A percentile compares a stretch with the other conserved stretches of the same genome.
phyloP scores from a whole-genome alignment of 305 asterid species.

The Rubia tinctorum region DNA sequence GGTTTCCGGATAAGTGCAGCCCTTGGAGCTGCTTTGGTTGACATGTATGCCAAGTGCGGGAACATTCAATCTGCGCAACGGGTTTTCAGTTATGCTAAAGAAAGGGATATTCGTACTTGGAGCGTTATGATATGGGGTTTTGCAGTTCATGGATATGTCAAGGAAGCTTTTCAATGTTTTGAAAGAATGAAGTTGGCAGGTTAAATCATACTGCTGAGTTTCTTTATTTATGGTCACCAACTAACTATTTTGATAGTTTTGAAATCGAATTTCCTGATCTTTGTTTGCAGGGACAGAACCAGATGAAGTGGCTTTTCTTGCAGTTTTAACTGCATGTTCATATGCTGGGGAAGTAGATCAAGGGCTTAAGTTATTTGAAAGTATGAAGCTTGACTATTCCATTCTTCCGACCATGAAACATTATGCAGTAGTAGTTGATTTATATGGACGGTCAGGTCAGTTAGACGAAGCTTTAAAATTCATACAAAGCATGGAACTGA shows the following conservation, averaged over 20 bases:
- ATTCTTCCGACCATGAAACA: conserved; percentile 42
- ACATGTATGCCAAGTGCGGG: conserved; percentile 47
- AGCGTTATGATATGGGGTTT: conserved; percentile 42
- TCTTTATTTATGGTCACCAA: neutral
- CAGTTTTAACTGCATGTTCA: conserved; percentile 40
- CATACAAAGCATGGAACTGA: conserved; percentile 30
- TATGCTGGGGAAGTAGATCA: conserved; percentile 39
- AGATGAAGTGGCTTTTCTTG: conserved; percentile 39
- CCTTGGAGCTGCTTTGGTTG: conserved; percentile 37
- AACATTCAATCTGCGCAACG: conserved; percentile 33
- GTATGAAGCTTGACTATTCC: conserved; percentile 31
- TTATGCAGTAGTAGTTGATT: conserved; percentile 40
- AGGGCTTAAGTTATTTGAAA: conserved; percentile 33
- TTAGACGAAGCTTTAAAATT: conserved; percentile 38
- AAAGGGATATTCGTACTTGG: conserved; percentile 40
- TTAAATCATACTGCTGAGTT: conserved; percentile 5
- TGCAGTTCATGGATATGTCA: conserved; percentile 38
- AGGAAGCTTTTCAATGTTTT: conserved; percentile 36
- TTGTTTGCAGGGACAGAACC: conserved; percentile 34
- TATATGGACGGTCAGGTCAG: conserved; percentile 41
- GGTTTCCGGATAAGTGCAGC: conserved; percentile 24
- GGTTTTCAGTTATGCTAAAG: conserved; percentile 28
- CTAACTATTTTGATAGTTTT: conserved; percentile 2
- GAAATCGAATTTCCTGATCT: neutral
- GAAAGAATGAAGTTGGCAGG: conserved; percentile 33